These are phyloP conservation scores for Phytophthora europaea DNA, from an alignment of 352 stramenopile species.

Conservation along the genomic window DNA sequence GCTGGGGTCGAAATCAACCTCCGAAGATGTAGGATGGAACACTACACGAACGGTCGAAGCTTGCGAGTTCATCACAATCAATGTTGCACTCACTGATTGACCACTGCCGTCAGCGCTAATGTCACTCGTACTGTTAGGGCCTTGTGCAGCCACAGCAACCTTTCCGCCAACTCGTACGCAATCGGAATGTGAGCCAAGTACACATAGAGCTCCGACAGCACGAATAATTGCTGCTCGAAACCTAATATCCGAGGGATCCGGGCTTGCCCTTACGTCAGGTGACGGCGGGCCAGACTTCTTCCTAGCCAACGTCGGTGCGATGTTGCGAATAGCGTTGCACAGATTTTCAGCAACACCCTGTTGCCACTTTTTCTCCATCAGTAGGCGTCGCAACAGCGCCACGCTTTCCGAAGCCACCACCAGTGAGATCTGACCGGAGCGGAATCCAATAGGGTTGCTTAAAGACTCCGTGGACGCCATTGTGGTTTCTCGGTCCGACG, in stretches of 20 bases:
- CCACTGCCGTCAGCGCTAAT: constrained; percentile 44
- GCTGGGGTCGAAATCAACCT: constrained; percentile 72
- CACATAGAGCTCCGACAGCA: constrained; percentile 83
- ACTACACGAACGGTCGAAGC: constrained; percentile 80
- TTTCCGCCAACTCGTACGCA: constrained; percentile 86
- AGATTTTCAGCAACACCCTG: constrained; percentile 72
- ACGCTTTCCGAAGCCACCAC: constrained; percentile 86
- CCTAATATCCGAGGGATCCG: constrained; percentile 66
- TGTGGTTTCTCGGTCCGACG: constrained; percentile 29
- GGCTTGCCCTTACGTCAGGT: constrained; percentile 3
- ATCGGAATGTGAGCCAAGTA: constrained; percentile 86
- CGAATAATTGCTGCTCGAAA: constrained; percentile 80
- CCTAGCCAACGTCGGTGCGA: constrained; percentile 66
- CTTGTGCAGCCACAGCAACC: constrained; percentile 72
- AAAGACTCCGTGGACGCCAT: constrained; percentile 74
- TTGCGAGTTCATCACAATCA: constrained; percentile 79
- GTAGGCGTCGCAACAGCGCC: constrained; percentile 74
- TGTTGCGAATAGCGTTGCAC: constrained; percentile 78
- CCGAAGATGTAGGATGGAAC: constrained; percentile 70
- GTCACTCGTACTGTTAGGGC: constrained; percentile 31
- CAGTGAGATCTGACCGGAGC: constrained; percentile 83
- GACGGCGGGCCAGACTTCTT: constrained; percentile 41
- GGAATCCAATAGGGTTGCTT: constrained; percentile 84
- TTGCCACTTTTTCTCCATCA: constrained; percentile 77
- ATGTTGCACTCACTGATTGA: constrained; percentile 66